phyloP scores from a whole-genome alignment of 2,329 filamentous ascomycete species.

The Cercospora nicotianae region DNA sequence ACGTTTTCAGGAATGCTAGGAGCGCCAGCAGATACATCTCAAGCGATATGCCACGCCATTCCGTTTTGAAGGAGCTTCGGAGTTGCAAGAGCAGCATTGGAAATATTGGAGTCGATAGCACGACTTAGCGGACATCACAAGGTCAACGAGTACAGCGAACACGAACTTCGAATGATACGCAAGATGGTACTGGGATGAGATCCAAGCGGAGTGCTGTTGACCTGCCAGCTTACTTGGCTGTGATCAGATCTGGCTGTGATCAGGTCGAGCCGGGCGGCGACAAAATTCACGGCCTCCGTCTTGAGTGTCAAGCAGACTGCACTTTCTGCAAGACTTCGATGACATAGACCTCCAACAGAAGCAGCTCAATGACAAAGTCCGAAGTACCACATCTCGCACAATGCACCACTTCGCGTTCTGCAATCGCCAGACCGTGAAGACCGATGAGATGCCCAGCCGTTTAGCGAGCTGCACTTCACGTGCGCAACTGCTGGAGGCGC shows the following conservation, averaged over 20 bases:
- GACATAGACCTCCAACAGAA: not conserved
- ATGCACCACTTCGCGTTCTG: not conserved
- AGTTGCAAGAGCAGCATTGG: not conserved
- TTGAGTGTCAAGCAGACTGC: not conserved
- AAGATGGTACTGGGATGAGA: not conserved
- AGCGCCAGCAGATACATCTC: conserved; percentile 38
- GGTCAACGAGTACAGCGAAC: not conserved
- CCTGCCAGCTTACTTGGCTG: no score
- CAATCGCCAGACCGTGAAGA: not conserved
- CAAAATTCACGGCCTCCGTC: not conserved
- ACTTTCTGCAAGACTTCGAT: not conserved
- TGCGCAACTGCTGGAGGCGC: not conserved
- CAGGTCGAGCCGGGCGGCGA: not conserved
- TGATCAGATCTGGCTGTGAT: not conserved
- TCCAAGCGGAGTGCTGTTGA: not conserved
- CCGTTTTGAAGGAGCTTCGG: conserved; percentile 30
- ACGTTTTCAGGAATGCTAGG: conserved; percentile 31
- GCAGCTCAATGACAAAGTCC: not conserved
- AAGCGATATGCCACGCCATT: conserved; percentile 37
- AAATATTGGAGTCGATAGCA: not conserved
- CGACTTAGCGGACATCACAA: not conserved
- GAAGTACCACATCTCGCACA: not conserved
- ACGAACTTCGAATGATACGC: not conserved
- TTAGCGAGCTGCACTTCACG: not conserved
- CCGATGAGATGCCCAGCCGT: not conserved